Evolutionary conservation across 371 early-diverging fungal species (phyloP).

Genomic region (Batrachochytrium dendrobatidis): DNA sequence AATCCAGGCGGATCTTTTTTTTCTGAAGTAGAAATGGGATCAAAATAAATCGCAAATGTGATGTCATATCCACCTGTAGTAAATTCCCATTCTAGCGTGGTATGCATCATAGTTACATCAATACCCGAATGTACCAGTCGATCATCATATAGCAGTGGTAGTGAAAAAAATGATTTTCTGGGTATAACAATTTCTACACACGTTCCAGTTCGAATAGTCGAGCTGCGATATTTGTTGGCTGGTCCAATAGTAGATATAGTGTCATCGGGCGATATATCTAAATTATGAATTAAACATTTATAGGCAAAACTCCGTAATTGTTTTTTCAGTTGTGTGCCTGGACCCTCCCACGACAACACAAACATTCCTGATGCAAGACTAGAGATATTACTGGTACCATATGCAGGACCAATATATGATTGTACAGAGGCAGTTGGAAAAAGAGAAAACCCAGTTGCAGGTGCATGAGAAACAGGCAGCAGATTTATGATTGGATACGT

Average conservation of each 20-base stretch:
- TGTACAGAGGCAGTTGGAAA: slow-evolving; percentile 8
- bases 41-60: slow-evolving; percentile 20
- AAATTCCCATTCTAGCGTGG: slow-evolving; percentile 27
- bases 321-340: background rate
- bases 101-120: background rate
- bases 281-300: background rate
- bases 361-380: background rate
- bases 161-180: slow-evolving; percentile 18
- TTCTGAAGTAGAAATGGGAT: background rate
- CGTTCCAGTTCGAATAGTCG: slow-evolving; percentile 5
- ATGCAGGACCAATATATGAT: background rate
- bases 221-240: slow-evolving; percentile 16
- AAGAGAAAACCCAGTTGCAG: background rate
- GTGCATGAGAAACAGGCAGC: background rate
- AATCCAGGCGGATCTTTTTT: background rate
- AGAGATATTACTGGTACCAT: background rate
- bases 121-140: background rate
- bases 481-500: background rate
- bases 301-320: background rate
- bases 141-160: slow-evolving; percentile 13
- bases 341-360: background rate
- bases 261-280: background rate
- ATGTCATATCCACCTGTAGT: slow-evolving; percentile 28
- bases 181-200: slow-evolving; percentile 15
- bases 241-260: background rate